phyloP scores from a whole-genome alignment of 2,329 filamentous ascomycete species.

The Fusarium chuoi region DNA sequence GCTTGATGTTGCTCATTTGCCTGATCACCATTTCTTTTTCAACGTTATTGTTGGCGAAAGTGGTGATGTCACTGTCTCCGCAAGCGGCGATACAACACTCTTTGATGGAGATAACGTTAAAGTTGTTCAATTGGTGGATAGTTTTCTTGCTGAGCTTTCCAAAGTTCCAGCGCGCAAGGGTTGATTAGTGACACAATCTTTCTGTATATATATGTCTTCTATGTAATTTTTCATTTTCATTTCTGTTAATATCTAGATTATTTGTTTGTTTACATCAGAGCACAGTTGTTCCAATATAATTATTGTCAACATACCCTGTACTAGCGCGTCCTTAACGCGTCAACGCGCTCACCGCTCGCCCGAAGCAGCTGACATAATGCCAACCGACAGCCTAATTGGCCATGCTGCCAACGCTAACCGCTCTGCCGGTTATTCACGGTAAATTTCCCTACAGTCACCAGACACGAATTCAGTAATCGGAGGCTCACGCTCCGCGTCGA shows the following conservation, averaged over 20 bases:
- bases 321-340: not conserved
- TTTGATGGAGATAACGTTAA: accelerated
- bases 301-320: not conserved
- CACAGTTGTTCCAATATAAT: accelerated
- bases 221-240: not conserved
- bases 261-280: accelerated
- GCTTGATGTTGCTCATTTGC: not conserved
- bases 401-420: not conserved
- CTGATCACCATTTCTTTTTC: not conserved
- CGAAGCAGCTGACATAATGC: not conserved
- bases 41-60: not conserved
- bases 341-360: not conserved
- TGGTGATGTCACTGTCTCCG: not conserved
- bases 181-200: not conserved
- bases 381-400: not conserved
- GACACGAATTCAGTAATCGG: not conserved
- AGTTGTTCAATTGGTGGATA: accelerated
- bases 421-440: not conserved
- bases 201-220: not conserved
- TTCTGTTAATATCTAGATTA: not conserved
- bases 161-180: not conserved
- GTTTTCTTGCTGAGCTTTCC: not conserved
- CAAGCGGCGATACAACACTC: not conserved
- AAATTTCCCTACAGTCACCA: not conserved
- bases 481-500: not conserved